These are phyloP conservation scores for Sporothrix luriei DNA, from an alignment of 2,329 filamentous ascomycete genomes.

Conservation along the genomic window DNA sequence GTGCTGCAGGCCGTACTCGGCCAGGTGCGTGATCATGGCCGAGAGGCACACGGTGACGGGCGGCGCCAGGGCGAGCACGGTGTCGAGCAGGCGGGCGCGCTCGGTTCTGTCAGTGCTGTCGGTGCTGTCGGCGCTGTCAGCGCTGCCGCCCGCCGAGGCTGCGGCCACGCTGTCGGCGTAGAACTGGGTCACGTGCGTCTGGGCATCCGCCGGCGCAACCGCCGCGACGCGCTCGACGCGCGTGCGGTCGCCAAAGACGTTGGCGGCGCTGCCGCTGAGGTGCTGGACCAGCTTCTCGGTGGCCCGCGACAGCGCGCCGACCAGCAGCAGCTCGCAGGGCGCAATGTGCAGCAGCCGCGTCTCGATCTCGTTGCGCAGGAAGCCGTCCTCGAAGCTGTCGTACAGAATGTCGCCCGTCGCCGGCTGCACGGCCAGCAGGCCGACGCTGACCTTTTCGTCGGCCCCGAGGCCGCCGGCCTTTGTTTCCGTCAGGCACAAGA, in stretches of 20 bases:
- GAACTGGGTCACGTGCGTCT: slow-evolving; percentile 88
- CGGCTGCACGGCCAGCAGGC: slow-evolving; percentile 90
- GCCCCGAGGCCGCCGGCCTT: slow-evolving; percentile 66
- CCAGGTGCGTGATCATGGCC: slow-evolving; percentile 91
- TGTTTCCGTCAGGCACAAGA: slow-evolving; percentile 88
- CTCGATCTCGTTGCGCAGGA: slow-evolving; percentile 96
- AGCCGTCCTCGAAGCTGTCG: slow-evolving; percentile 93
- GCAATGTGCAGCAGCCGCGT: slow-evolving; percentile 94
- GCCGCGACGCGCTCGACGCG: slow-evolving; percentile 79
- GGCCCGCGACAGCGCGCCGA: slow-evolving; percentile 84
- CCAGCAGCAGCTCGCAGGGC: slow-evolving; percentile 90
- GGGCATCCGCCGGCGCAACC: slow-evolving; percentile 77
- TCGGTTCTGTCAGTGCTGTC: slow-evolving; percentile 45
- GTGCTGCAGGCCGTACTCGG: slow-evolving; percentile 90
- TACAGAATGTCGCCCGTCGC: slow-evolving; percentile 95
- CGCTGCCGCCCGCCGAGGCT: not conserved
- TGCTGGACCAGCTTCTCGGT: slow-evolving; percentile 92
- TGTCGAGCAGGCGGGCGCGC: slow-evolving; percentile 71
- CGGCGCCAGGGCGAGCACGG: slow-evolving; percentile 81
- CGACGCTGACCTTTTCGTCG: slow-evolving; percentile 91
- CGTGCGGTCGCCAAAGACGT: slow-evolving; percentile 88
- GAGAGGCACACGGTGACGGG: slow-evolving; percentile 89
- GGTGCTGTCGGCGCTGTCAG: slow-evolving; percentile 44
- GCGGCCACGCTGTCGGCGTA: slow-evolving; percentile 71
- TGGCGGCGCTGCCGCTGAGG: slow-evolving; percentile 83